phyloP scores from a whole-genome alignment of 2,329 filamentous ascomycete species.

The Dactylellina drechsleri region DNA sequence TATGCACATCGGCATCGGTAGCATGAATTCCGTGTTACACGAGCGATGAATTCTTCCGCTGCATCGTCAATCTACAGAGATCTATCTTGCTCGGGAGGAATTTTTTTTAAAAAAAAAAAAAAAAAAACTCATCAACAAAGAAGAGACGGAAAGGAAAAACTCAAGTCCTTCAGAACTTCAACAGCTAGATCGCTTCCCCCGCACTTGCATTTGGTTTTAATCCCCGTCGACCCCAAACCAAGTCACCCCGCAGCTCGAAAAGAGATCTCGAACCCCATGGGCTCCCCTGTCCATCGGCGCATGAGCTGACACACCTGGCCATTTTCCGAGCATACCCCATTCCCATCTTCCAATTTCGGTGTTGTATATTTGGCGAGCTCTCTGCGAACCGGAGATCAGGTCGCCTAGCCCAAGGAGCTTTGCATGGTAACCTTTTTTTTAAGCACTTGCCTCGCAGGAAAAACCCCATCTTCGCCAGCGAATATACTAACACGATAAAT shows the following conservation, averaged over 20 bases:
- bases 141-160: too few species aligned
- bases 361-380: conserved; percentile 30
- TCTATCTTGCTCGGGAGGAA: neutral
- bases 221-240: conserved; percentile 32
- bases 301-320: conserved; percentile 41
- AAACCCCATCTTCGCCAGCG: neutral
- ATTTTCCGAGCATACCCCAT: conserved; percentile 22
- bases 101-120: too few species aligned
- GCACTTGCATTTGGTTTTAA: conserved; percentile 22
- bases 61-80: neutral
- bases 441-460: conserved; percentile 9
- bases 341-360: conserved; percentile 29
- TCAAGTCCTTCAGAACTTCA: neutral
- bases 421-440: neutral
- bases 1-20: too few species aligned
- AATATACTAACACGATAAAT: neutral
- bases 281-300: conserved; percentile 41
- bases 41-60: too few species aligned
- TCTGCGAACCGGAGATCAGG: conserved; percentile 29
- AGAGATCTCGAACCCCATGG: conserved; percentile 32
- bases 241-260: conserved; percentile 47
- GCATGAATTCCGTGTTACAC: neutral
- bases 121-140: too few species aligned
- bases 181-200: conserved; percentile 8
- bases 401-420: neutral